Percentiles rank a stretch among this genome's conserved stretches.
phyloP scores from a whole-genome alignment of 2,329 filamentous ascomycete species.

The Trichoderma asperellum region DNA sequence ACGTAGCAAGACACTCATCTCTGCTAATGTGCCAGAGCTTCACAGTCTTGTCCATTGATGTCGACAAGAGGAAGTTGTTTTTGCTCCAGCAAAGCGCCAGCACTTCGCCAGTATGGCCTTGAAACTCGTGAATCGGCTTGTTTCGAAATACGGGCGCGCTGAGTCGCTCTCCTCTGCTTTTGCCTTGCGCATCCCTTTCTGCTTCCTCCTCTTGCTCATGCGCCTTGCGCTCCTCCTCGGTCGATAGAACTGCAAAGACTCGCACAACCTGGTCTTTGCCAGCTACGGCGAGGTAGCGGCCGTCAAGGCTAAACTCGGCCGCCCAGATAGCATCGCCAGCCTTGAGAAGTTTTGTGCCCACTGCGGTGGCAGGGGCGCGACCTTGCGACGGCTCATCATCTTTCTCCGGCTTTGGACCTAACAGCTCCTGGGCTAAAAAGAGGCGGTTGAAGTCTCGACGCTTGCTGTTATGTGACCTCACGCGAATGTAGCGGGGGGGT shows the following conservation, averaged over 20 bases:
- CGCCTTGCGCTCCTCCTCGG: slow-evolving; percentile 73
- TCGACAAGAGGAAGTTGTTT: slow-evolving; percentile 95
- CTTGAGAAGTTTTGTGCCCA: slow-evolving; percentile 48
- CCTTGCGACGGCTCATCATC: slow-evolving; percentile 36
- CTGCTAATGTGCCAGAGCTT: slow-evolving; percentile 89
- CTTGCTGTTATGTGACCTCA: slow-evolving; percentile 80
- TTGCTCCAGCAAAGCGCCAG: slow-evolving; percentile 97
- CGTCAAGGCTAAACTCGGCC: slow-evolving; percentile 89
- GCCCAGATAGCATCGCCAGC: slow-evolving; percentile 81
- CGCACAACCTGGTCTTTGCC: slow-evolving; percentile 85
- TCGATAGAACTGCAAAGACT: slow-evolving; percentile 87
- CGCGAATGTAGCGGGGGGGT: slow-evolving; percentile 87
- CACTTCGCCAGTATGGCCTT: slow-evolving; percentile 82
- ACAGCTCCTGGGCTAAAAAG: slow-evolving; percentile 91
- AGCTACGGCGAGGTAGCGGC: slow-evolving; percentile 86
- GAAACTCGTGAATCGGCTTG: slow-evolving; percentile 77
- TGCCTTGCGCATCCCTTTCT: slow-evolving; percentile 49
- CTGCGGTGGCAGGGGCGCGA: slow-evolving; percentile 43
- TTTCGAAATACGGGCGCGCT: slow-evolving; percentile 89
- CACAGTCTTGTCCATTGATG: slow-evolving; percentile 98
- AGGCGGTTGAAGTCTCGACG: slow-evolving; percentile 80
- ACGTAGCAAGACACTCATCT: slow-evolving; percentile 85
- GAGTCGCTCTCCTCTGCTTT: slow-evolving; percentile 60
- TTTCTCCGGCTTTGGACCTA: slow-evolving; percentile 54
- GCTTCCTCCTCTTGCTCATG: slow-evolving; percentile 66